A percentile compares a stretch with the other conserved stretches of the same genome.
phyloP scores from a whole-genome alignment of 73 alveolate species.

The Paramecium sexaurelia region DNA sequence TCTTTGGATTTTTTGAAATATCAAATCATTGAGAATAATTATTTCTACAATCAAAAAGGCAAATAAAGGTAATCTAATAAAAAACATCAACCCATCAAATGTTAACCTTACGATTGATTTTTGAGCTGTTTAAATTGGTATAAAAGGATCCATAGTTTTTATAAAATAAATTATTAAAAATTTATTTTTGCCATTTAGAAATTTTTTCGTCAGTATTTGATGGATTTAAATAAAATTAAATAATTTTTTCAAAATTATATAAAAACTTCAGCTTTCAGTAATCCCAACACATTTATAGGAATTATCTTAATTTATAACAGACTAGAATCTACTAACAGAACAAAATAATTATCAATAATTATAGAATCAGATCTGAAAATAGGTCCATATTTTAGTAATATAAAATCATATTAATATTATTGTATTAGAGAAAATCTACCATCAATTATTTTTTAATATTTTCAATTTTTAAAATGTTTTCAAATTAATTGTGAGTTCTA shows the following conservation, averaged over 20 bases:
- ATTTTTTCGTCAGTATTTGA: neutral
- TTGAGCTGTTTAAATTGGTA: neutral
- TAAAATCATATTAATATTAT: no score
- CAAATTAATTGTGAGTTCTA: no score
- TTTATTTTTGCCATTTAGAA: neutral
- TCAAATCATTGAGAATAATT: neutral
- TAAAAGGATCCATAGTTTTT: neutral
- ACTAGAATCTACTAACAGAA: no score
- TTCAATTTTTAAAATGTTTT: no score
- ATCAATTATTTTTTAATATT: no score
- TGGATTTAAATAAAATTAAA: neutral
- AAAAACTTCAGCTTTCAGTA: no score
- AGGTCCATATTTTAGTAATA: no score
- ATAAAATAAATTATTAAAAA: neutral
- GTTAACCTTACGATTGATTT: neutral
- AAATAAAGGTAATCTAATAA: neutral
- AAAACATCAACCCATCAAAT: neutral
- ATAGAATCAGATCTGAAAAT: no score
- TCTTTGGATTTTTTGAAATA: neutral
- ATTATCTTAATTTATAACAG: no score
- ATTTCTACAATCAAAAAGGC: neutral
- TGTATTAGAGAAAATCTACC: no score
- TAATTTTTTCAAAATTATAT: neutral
- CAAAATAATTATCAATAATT: no score
- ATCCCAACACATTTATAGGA: no score